Evolutionary conservation across 345 rosid species (phyloP).

Genomic region (Eucalyptus erythrocorys): DNA sequence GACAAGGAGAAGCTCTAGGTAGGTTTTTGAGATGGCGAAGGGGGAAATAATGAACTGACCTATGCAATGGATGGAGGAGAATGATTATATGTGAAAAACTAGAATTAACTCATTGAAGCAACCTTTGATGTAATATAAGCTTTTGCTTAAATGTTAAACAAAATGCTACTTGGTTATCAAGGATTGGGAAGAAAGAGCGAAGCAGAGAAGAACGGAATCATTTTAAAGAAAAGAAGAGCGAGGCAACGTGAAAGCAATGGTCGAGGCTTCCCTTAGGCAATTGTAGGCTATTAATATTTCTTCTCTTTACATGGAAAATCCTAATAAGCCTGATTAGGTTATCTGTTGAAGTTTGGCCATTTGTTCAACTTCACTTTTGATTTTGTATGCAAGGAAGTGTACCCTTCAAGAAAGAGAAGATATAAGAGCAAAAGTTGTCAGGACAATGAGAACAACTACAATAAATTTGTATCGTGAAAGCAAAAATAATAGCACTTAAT

Average conservation of each 20-base stretch:
- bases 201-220: not conserved
- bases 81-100: too few relatives aligned
- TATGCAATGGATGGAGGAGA: too few relatives aligned
- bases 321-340: slow-evolving; percentile 2
- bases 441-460: not conserved
- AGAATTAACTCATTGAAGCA: too few relatives aligned
- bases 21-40: too few relatives aligned
- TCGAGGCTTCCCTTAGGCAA: not conserved
- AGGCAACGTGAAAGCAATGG: not conserved
- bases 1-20: too few relatives aligned
- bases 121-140: too few relatives aligned
- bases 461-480: not conserved
- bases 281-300: slow-evolving; percentile 4
- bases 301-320: not conserved
- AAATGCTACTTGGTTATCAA: not conserved
- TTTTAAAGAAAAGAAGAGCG: not conserved
- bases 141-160: not conserved
- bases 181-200: not conserved
- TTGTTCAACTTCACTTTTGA: not conserved
- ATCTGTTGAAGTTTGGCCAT: not conserved
- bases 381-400: not conserved
- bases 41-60: too few relatives aligned
- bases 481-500: not conserved
- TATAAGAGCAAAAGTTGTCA: not conserved
- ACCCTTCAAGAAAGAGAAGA: not conserved